phyloP scores from a whole-genome alignment of 140 eudicot genomes.

The Flaveria floridana region DNA sequence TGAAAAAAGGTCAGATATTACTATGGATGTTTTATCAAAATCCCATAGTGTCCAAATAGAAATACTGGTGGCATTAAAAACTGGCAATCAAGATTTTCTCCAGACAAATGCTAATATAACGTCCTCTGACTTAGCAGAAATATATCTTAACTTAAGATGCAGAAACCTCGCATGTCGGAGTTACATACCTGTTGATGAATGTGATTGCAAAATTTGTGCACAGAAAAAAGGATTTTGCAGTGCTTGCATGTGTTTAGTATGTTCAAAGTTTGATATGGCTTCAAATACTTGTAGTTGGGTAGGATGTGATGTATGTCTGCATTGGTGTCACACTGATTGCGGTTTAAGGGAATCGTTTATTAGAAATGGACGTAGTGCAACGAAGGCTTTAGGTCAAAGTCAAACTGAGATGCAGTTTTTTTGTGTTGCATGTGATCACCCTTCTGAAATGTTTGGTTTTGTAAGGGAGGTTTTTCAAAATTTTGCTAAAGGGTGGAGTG shows the following conservation, averaged over 20 bases:
- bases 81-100: constrained; percentile 67
- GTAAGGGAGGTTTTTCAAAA: constrained; percentile 88
- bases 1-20: constrained; percentile 61
- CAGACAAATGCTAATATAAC: constrained; percentile 42
- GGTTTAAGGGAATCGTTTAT: constrained; percentile 72
- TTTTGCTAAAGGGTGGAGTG: constrained; percentile 81
- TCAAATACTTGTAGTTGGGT: constrained; percentile 98
- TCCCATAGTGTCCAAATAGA: constrained; percentile 60
- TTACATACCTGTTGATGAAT: constrained; percentile 87
- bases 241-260: constrained; percentile 91
- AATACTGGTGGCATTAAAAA: constrained; percentile 71
- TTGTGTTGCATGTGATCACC: constrained; percentile 94
- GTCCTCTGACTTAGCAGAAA: constrained; percentile 76
- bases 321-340: constrained; percentile 98
- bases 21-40: constrained; percentile 55
- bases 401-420: constrained; percentile 89
- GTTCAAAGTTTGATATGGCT: constrained; percentile 92
- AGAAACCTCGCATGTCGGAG: constrained; percentile 69
- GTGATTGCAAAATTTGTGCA: constrained; percentile 81
- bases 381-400: constrained; percentile 53
- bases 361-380: constrained; percentile 75
- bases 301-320: constrained; percentile 93
- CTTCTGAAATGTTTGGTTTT: constrained; percentile 98
- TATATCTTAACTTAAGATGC: constrained; percentile 69
- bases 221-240: constrained; percentile 80